Conservation (phyloP, 148 eudicot species). For the Gaultheria prostrata region DNA sequence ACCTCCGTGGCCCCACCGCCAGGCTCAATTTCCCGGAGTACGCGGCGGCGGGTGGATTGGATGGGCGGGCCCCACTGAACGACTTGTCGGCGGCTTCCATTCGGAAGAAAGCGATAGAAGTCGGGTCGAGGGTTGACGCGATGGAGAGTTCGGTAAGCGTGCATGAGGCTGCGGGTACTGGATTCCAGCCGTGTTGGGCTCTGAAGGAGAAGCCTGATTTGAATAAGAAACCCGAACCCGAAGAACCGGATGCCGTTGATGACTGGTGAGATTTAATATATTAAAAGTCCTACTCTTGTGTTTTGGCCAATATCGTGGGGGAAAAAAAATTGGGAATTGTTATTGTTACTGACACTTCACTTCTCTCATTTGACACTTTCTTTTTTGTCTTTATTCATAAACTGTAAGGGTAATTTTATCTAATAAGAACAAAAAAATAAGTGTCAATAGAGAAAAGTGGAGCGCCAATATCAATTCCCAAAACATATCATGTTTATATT, state of each 20-base stretch:
- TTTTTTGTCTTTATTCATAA: too few relatives aligned
- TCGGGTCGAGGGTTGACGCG: constrained; percentile 80
- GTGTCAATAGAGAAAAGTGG: too few relatives aligned
- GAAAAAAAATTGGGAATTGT: background rate
- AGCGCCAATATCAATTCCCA: too few relatives aligned
- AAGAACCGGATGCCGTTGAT: constrained; percentile 40
- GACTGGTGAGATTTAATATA: background rate
- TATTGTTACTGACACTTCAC: too few relatives aligned
- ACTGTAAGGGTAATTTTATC: too few relatives aligned
- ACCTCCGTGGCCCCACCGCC: constrained; percentile 50
- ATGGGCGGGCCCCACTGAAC: background rate
- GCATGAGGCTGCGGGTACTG: background rate
- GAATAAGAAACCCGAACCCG: constrained; percentile 76
- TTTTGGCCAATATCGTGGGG: background rate
- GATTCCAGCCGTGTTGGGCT: constrained; percentile 35
- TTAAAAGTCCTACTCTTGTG: background rate
- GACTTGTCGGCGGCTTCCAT: constrained; percentile 63
- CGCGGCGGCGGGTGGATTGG: background rate
- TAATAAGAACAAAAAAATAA: too few relatives aligned
- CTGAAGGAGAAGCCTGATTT: constrained; percentile 67
- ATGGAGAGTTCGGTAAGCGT: constrained; percentile 24
- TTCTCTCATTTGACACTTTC: too few relatives aligned
- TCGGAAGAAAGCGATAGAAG: constrained; percentile 72
- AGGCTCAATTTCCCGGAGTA: constrained; percentile 53
- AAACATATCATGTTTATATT: background rate